Evolutionary conservation across 2,329 filamentous ascomycete species (phyloP), one percentile per base, ranked within the genome.

Genomic region (Diplocarpon mali): DNA sequence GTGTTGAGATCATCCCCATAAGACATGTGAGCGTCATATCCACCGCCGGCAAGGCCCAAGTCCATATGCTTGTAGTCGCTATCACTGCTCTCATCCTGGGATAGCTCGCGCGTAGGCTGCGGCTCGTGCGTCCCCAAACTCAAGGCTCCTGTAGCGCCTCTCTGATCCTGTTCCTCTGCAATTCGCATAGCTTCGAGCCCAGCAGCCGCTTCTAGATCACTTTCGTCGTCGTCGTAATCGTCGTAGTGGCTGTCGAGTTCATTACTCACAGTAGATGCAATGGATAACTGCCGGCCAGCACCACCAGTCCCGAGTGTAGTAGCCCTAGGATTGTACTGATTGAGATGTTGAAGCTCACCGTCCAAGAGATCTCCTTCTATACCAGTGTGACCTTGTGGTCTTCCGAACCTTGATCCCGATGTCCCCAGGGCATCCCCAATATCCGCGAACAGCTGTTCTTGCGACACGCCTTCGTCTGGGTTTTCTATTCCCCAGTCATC

Each of bases 201-300:
- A 48, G 86, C 86, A 32, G 83, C 80, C 15, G 84, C 90, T 63
- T 95, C 90, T 0, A 84, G 79, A 59, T 96, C 90, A 59, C 87
- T 93, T 40, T 93, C 87, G 44, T 90, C 83, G 11, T 67, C 83
- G 15, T 71, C 71, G 24, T 72, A 68, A 30, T 71, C 65, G 17
- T 71, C 66, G 24, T 56, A 57, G 10, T 65, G 48, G 12, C 50
- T 47, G 10, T 47, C 44, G 12, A 38, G 42, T 39, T 64, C 61
- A 12, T 63, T 61, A 54, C 64, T 62, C 17, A 66, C 48, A 12
- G 70, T 75, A 5, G 68, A 71, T 3, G 69, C 69, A 14, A 62
- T 68, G 2, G 73, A 75, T 51, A 67, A 66, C 55, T 73, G 72
- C 39, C 70, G 67, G 31, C 69, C 70, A 24, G 74, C 62, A 3